These are phyloP conservation scores for Trichoderma harzianum DNA, from an alignment of 2,329 filamentous ascomycete species.

Conservation along the genomic window DNA sequence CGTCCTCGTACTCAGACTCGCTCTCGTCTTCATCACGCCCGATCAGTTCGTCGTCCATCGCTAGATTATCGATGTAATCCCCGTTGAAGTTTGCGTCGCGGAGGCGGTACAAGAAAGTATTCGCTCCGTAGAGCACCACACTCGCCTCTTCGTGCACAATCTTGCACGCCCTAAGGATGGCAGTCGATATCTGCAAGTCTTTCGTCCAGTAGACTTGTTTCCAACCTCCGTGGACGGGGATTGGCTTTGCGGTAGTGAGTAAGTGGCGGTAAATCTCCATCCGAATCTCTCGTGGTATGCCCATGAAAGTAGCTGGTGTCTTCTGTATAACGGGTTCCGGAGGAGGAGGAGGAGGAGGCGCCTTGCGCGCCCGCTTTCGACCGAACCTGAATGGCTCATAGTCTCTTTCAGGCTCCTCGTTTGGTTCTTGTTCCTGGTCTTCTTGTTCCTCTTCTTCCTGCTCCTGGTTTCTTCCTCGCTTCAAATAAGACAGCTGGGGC, in stretches of 20 bases:
- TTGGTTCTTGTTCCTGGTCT: too few relatives aligned
- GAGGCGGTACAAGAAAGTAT: slow-evolving; percentile 46
- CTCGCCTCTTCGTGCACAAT: slow-evolving; percentile 37
- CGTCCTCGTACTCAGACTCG: slow-evolving; percentile 21
- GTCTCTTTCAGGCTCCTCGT: neutral
- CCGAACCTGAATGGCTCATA: neutral
- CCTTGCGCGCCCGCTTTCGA: neutral
- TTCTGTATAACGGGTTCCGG: neutral
- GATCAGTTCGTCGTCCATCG: neutral
- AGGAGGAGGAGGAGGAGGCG: too few relatives aligned
- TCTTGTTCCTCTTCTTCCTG: neutral
- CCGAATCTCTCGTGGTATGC: slow-evolving; percentile 31
- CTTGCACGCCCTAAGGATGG: slow-evolving; percentile 38
- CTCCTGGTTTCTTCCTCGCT: neutral
- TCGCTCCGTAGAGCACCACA: slow-evolving; percentile 45
- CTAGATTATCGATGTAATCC: slow-evolving; percentile 21
- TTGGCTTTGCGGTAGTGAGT: slow-evolving; percentile 30
- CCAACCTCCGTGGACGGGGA: slow-evolving; percentile 37
- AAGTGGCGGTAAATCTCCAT: slow-evolving; percentile 32
- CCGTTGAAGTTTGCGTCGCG: slow-evolving; percentile 34
- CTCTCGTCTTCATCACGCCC: neutral
- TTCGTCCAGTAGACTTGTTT: slow-evolving; percentile 30
- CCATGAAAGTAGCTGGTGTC: slow-evolving; percentile 14
- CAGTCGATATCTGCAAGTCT: slow-evolving; percentile 31
- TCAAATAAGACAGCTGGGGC: neutral